These are phyloP conservation scores for Verticillium klebahnii DNA, from an alignment of 2,329 filamentous ascomycete species.

Conservation along the genomic window DNA sequence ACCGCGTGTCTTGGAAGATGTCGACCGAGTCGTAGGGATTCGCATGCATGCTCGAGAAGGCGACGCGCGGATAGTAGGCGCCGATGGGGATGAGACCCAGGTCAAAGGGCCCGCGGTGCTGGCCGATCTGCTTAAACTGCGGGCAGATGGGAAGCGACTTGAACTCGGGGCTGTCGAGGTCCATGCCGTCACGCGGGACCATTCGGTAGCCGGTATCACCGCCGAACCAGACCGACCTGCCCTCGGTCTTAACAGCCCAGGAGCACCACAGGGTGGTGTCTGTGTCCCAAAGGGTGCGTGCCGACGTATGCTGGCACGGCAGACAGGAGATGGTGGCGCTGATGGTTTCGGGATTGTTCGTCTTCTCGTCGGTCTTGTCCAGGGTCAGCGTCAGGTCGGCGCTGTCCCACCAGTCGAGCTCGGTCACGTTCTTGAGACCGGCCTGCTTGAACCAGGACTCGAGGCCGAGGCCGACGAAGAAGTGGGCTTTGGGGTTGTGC, in stretches of 20 bases:
- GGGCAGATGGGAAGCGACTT: slow-evolving; percentile 69
- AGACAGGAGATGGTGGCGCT: slow-evolving; percentile 70
- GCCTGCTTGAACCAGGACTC: slow-evolving; percentile 72
- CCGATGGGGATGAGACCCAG: slow-evolving; percentile 91
- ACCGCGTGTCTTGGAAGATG: slow-evolving; percentile 81
- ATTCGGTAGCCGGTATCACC: slow-evolving; percentile 88
- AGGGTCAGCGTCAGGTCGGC: slow-evolving; percentile 62
- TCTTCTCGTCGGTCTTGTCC: slow-evolving; percentile 20
- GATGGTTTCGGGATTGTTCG: slow-evolving; percentile 43
- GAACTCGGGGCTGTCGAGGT: slow-evolving; percentile 69
- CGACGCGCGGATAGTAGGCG: slow-evolving; percentile 67
- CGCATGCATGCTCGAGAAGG: slow-evolving; percentile 80
- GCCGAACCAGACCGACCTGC: slow-evolving; percentile 79
- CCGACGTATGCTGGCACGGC: slow-evolving; percentile 79
- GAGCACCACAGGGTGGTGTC: slow-evolving; percentile 80
- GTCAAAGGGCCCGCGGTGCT: slow-evolving; percentile 78
- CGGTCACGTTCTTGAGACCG: slow-evolving; percentile 73
- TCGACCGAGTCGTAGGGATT: slow-evolving; percentile 85
- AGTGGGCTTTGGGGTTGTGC: slow-evolving; percentile 73
- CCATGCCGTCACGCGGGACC: slow-evolving; percentile 59
- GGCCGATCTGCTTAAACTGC: slow-evolving; percentile 80
- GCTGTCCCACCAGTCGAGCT: slow-evolving; percentile 95
- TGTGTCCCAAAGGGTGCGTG: slow-evolving; percentile 64
- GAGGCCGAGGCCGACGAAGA: slow-evolving; percentile 81
- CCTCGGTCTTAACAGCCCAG: slow-evolving; percentile 72